Evolutionary conservation across 179 eudicot genomes (phyloP), one percentile per base, ranked within the genome.

Genomic region (Beta macrorhiza): DNA sequence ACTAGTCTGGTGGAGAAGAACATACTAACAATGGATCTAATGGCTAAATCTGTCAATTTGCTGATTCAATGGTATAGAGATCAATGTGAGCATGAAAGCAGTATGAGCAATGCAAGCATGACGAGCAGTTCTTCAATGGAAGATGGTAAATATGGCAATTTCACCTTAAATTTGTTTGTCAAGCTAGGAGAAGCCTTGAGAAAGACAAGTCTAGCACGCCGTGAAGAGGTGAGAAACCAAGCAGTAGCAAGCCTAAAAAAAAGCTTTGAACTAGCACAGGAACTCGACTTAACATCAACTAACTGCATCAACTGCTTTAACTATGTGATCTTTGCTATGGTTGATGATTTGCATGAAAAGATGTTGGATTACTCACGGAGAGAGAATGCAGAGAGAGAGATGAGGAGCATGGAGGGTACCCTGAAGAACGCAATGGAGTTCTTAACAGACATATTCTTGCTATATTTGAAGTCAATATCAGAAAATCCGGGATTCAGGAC

Each of bases 391-490:
- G 99, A 94, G 84, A 87, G 91, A 78, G 99, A 94, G 69, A 90
- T 92, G 86, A 89, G 98, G 49, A 92, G 99, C 81, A 94, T 91
- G 98, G 99, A 97, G 79, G 93, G 90, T n/a, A 97, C 97, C 2
- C 75, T 97, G 67, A 94, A 84, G 85, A 84, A 86, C n/a, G 91
- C 98, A 12, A 92, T 97, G 98, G 97, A 97, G 86, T 82, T 91
- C 0, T 51, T 94, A 82, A 86, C 92, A 3, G 95, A 94, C 3
- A 85, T 91, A 12, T 94, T 90, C 77, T 80, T 92, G 80, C 91
- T 86, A 49, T 94, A 91, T 82, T 80, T 94, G 88, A 94, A 82
- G 72, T 82, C 83, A 0, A 81, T 97, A 49, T 81, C 90, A 1
- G 93, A 87, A 58, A 88, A 88, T 76, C 84, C 93, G 0, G 85